phyloP scores from a whole-genome alignment of 495 filamentous ascomycete species.

The Daldinia loculata region DNA sequence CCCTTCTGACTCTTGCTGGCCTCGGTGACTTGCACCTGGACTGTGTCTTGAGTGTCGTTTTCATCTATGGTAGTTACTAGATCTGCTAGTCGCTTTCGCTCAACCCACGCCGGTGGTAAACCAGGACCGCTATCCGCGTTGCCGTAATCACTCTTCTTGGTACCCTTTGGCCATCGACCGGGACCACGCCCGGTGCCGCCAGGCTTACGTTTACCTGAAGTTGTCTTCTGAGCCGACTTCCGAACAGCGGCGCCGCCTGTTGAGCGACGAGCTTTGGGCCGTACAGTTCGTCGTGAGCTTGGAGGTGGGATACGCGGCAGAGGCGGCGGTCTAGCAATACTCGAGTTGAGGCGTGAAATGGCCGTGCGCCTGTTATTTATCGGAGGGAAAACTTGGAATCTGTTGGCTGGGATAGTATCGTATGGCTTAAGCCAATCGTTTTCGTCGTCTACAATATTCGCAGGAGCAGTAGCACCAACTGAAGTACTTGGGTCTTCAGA shows the following conservation, averaged over 20 bases:
- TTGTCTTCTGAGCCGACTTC: constrained; percentile 45
- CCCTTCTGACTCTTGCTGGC: constrained; percentile 44
- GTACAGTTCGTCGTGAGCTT: constrained; percentile 29
- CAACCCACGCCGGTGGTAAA: constrained; percentile 59
- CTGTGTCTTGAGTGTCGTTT: constrained; percentile 51
- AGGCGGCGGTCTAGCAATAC: constrained; percentile 45
- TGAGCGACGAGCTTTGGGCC: constrained; percentile 43
- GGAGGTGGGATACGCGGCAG: constrained; percentile 36
- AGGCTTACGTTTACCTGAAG: constrained; percentile 53
- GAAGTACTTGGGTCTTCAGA: constrained; percentile 19
- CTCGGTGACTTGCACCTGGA: constrained; percentile 52
- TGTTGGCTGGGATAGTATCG: constrained; percentile 72
- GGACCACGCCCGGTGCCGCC: constrained; percentile 63
- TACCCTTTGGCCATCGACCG: constrained; percentile 64
- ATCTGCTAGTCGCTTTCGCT: constrained; percentile 39
- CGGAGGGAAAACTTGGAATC: constrained; percentile 88
- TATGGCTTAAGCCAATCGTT: constrained; percentile 53
- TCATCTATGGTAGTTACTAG: constrained; percentile 41
- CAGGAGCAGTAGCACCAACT: constrained; percentile 7
- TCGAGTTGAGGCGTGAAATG: constrained; percentile 43
- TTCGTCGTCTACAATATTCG: constrained; percentile 38
- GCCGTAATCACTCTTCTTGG: constrained; percentile 65
- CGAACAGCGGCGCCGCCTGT: constrained; percentile 23
- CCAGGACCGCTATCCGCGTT: constrained; percentile 65
- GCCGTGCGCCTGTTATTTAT: constrained; percentile 60